Evolutionary conservation across 2,329 filamentous ascomycete genomes (phyloP), one percentile per base, ranked within the genome.

Genomic region (Septoria linicola): DNA sequence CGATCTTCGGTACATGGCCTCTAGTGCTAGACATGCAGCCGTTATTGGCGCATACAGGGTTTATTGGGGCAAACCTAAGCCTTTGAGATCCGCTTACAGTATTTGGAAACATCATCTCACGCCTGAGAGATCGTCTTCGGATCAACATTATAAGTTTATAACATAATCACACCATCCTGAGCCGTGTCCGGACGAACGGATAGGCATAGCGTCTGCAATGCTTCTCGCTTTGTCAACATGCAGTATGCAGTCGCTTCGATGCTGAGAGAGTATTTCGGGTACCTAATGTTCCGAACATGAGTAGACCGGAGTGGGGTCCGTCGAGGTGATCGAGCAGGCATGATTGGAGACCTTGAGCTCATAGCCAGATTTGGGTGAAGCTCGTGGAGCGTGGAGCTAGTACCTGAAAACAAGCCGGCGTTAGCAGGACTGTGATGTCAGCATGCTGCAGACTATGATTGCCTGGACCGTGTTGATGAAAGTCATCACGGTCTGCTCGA

Each of bases 371-470:
- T 19, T 7, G 31, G 42, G 16, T 45, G 31, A 31, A 10, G 31
- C 41, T 10, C 21, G 23, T 31, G 27, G 16, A 7, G 13, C 13
- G 13, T 13, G 14, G 5, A 34, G 31, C 31, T 34, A 34, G 31
- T 45, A 35, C 42, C 30, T 45, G 30, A 10, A 23, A 20, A 14
- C 23, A 36, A 45, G 42, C 30, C 31, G 16, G 42, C 21, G n/a
- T 45, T 36, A 35, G 31, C 31, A 17, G 13, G 14, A 13, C 11
- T 14, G 31, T 45, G 42, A 45, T 45, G 42, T 45, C 42, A 45
- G 42, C 31, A 23, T 8, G 21, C n/a, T 36, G 42, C 42, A 45
- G 11, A 8, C 10, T n/a, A n/a, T n/a, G n/a, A n/a, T n/a, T n/a
- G n/a, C n/a, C n/a, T n/a, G n/a, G n/a, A n/a, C n/a, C n/a, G n/a